Base-by-base conservation (phyloP, 2,329 filamentous ascomycete genomes). In the Diaporthe humulicola region DNA sequence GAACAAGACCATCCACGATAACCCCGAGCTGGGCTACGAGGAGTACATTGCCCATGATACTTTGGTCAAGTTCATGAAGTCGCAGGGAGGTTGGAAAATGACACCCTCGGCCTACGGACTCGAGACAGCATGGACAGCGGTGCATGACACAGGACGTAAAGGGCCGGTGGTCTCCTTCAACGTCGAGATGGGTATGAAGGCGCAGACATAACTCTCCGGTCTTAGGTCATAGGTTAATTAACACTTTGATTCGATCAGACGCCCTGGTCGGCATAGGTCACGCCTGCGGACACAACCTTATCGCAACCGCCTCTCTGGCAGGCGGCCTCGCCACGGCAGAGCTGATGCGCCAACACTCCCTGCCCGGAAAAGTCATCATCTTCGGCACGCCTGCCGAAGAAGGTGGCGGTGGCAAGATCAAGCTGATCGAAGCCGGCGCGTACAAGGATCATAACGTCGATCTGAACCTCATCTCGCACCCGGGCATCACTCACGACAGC, bases 241-340 rank as follows among this genome's bases (percentile, higher is more conserved):
- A 60, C 2, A 17, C 36, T 1, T 9, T n/a, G 8, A 4, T 25
- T 9, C 2, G 15, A 36, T 14, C 40, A 86, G 87, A 90, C 77
- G 87, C 87, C 4, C 82, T 90, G 4, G 86, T 87, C 1, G 85
- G 83, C 1, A 83, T 89, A 10, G 88, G 88, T 48, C 88, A 90
- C 77, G 87, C 87, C 10, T 90, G 88, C 73, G 88, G 89, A 5
- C 88, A 90, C 80, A 90, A 90, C 76, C 83, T 89, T 50, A 89
- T 90, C 71, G 87, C 87, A 7, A 86, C 83, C 0, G 84, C 86
- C 3, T 88, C 87, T 0, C 80, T 89, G 14, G 84, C 86, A 1
- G 87, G 81, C 3, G 87, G 84, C 33, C 78, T 91, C 3, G 88
- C 87, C 4, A 83, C 88, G 0, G 87, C 86, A 0, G 80, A 85